phyloP scores from a whole-genome alignment of 208 protist species.

The Leishmania gerbilli region DNA sequence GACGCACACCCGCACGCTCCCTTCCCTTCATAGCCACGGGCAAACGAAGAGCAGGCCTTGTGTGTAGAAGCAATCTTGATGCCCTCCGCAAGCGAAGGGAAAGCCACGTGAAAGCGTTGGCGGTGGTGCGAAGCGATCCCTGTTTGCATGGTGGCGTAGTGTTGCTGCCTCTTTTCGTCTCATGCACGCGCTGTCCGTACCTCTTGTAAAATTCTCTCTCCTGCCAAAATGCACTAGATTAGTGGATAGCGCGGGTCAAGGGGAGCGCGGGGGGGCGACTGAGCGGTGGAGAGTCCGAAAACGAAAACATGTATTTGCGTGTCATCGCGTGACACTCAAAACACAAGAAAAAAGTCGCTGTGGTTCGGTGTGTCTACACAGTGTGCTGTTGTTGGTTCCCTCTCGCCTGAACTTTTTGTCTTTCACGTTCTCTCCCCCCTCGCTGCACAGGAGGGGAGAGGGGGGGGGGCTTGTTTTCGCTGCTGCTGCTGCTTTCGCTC shows the following conservation, averaged over 20 bases:
- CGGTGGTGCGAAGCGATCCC: background rate
- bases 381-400: background rate
- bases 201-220: background rate
- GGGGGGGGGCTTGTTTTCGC: background rate
- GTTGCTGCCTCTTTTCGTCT: background rate
- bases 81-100: background rate
- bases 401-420: background rate
- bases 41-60: background rate
- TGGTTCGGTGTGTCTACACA: background rate
- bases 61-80: background rate
- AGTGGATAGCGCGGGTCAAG: background rate
- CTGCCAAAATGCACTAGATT: background rate
- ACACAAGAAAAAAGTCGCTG: background rate
- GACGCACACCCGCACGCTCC: background rate
- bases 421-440: background rate
- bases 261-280: background rate
- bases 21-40: background rate
- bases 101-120: background rate
- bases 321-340: background rate
- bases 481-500: background rate
- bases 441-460: background rate
- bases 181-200: background rate
- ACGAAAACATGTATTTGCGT: background rate
- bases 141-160: background rate
- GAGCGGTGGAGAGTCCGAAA: background rate